Evolutionary conservation across 176 grass and related monocot genomes (phyloP).

Genomic region (Oryza meridionalis): DNA sequence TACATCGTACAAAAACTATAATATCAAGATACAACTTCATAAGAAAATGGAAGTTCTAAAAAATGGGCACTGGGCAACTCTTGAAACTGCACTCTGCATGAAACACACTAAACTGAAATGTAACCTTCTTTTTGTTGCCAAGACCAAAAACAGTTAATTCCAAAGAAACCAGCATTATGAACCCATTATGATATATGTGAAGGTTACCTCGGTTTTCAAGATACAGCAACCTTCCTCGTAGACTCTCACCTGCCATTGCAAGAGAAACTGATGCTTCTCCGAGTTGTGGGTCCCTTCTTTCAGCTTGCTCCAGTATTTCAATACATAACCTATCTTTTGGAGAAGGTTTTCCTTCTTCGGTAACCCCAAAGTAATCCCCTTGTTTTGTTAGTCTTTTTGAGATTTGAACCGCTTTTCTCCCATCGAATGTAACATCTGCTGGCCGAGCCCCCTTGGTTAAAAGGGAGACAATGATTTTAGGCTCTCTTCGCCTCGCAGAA

Average conservation of each 20-base stretch:
- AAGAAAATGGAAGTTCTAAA: background rate
- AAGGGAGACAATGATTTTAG: constrained; percentile 91
- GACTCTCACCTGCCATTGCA: constrained; percentile 59
- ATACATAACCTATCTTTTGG: constrained; percentile 71
- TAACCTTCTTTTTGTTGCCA: background rate
- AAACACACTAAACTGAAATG: background rate
- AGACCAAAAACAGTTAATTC: background rate
- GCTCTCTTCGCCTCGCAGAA: constrained; percentile 76
- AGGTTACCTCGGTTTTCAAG: constrained; percentile 89
- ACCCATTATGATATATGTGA: background rate
- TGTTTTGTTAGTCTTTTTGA: constrained; percentile 68
- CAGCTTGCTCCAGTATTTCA: constrained; percentile 81
- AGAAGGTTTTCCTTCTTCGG: constrained; percentile 61
- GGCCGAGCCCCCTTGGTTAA: constrained; percentile 86
- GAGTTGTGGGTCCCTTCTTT: constrained; percentile 64
- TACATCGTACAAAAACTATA: constrained; percentile 43
- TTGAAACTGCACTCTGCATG: background rate
- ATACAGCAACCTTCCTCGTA: constrained; percentile 65
- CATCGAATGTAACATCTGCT: constrained; percentile 68
- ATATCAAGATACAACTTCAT: background rate
- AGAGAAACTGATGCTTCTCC: constrained; percentile 85
- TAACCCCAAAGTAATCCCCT: constrained; percentile 48
- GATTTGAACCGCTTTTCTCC: constrained; percentile 87
- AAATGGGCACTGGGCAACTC: background rate
- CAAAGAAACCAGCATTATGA: background rate